These are phyloP conservation scores for Leccinum imitatum DNA, from an alignment of 768 basidiomycete species.

Conservation along the genomic window DNA sequence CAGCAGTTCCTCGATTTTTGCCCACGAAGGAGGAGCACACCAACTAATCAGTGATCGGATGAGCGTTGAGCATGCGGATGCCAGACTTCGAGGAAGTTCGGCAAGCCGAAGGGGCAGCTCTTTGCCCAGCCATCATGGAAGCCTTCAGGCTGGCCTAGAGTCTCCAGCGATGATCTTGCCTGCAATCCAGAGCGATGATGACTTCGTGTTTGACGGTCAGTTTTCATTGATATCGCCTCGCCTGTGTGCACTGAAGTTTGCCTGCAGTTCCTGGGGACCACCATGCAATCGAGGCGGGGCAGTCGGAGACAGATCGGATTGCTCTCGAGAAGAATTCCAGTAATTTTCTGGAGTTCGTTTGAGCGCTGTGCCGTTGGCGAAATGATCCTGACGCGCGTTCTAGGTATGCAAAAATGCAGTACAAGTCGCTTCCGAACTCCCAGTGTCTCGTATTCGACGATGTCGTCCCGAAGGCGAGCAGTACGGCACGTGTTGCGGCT, in stretches of 20 bases:
- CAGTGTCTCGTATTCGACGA: conserved; percentile 58
- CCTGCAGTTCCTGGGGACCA: conserved; percentile 30
- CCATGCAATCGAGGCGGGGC: conserved; percentile 45
- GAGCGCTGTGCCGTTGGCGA: not conserved
- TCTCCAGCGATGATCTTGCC: conserved; percentile 50
- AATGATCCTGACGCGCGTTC: conserved; percentile 14
- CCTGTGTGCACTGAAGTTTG: conserved; percentile 14
- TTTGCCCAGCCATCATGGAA: conserved; percentile 49
- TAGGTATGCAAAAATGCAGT: conserved; percentile 80
- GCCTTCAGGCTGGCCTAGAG: conserved; percentile 38
- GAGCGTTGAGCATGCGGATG: conserved; percentile 52
- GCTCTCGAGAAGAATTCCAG: conserved; percentile 74
- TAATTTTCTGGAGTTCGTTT: conserved; percentile 74
- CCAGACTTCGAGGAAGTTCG: conserved; percentile 53
- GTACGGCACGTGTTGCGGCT: conserved; percentile 75
- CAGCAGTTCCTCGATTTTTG: conserved; percentile 53
- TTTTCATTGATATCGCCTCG: conserved; percentile 1
- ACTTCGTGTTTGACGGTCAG: conserved; percentile 68
- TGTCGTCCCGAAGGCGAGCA: conserved; percentile 63
- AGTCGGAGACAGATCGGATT: conserved; percentile 52
- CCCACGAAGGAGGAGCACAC: conserved; percentile 34
- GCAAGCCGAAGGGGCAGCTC: conserved; percentile 59
- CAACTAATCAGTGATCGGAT: conserved; percentile 42
- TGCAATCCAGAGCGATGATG: conserved; percentile 51
- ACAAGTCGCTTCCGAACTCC: conserved; percentile 52